phyloP scores from a whole-genome alignment of 768 basidiomycete genomes.

The Agrocybe pediades region DNA sequence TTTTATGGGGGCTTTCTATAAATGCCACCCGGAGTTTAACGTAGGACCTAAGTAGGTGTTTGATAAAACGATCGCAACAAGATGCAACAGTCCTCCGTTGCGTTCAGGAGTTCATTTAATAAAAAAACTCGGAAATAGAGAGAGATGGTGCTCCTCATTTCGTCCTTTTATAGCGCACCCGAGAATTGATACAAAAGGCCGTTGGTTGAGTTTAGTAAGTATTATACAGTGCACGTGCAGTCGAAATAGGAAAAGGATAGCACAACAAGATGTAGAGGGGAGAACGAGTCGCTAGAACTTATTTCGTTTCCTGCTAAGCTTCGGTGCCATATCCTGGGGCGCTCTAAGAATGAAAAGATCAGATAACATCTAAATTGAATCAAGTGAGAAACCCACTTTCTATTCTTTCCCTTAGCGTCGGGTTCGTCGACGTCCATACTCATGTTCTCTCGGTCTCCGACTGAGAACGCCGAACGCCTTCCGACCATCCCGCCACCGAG shows the following conservation, averaged over 20 bases:
- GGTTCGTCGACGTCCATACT: conserved; percentile 73
- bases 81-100: not conserved
- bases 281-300: conserved; percentile 37
- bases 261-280: not conserved
- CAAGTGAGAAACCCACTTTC: conserved; percentile 49
- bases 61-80: not conserved
- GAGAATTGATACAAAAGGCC: too few species aligned
- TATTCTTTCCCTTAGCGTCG: conserved; percentile 55
- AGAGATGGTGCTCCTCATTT: too few species aligned
- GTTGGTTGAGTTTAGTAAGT: too few species aligned
- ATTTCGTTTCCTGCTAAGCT: conserved; percentile 59
- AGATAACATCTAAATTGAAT: not conserved
- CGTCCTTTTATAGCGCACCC: too few species aligned
- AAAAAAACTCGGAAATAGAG: too few species aligned
- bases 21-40: too few species aligned
- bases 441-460: conserved; percentile 34
- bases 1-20: too few species aligned
- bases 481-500: conserved; percentile 31
- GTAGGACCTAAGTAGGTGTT: not conserved
- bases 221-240: not conserved
- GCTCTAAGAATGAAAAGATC: conserved; percentile 27
- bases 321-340: conserved; percentile 43
- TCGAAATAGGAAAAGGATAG: not conserved
- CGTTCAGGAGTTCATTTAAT: too few species aligned
- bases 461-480: conserved; percentile 20